Base-by-base conservation (phyloP, 1,139 yeast species). In the Nadsonia commutata region DNA sequence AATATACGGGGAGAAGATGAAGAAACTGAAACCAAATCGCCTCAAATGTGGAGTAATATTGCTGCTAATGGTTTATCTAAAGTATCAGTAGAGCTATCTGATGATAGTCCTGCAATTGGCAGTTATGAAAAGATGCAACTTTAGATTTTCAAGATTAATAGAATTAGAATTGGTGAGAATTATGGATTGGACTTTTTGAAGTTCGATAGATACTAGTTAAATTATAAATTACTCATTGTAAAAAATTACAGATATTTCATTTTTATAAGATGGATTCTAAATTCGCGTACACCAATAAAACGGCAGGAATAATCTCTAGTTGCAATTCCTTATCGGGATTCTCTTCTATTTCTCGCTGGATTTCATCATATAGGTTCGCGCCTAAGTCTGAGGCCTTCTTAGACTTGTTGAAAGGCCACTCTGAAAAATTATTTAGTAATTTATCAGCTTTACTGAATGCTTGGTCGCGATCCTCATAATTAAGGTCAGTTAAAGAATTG, bases 361-460 rank as follows among this genome's bases (percentile, higher is more conserved):
- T 72, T 57, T 80, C 86, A 56, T 72, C 70, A 40, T 75, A 74
- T 56, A 93, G 69, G 59, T 90, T 88, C 48, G 78, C 68, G 5
- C 95, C 94, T 44, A 83, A 67, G 2, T 90, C 88, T 38, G 63
- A 61, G 18, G 47, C 39, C 53, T 78, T 66, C 17, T 78, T 53
- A 39, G 72, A 66, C 38, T 71, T 67, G 47, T 71, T 67, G 59
- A 88, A 90, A n/a, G 98, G 99, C 64, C 67, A 85, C 52, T 84
- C 94, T 41, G 94, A 72, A 57, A 74, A 90, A 55, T 84, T 93
- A 43, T 71, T 73, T 51, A 90, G 70, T 42, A 93, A 64, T 59
- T 90, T 97, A 58, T 90, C 97, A 9, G 95, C 95, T 54, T 95
- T 74, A 3, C 85, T 78, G 61, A 88, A 83, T 0, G 97, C 97